Conservation (phyloP, 2,329 filamentous ascomycete genomes). For the Colletotrichum chrysophilum region DNA sequence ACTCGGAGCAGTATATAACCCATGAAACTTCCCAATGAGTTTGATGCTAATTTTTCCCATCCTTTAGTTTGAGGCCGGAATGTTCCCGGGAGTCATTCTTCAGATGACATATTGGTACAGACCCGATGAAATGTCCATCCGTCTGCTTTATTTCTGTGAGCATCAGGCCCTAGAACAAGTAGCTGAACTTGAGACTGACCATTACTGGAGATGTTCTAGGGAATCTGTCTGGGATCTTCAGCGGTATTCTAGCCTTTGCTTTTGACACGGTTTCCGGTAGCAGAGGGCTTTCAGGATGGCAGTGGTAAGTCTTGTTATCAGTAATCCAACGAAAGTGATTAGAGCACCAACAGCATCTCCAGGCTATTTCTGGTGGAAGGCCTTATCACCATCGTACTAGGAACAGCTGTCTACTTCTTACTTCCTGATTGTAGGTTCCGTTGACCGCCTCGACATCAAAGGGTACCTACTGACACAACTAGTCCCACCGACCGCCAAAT, state of each 20-base stretch:
- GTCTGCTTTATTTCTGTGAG: slow-evolving; percentile 50
- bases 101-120: slow-evolving; percentile 54
- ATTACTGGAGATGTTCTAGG: slow-evolving; percentile 37
- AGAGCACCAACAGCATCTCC: neutral
- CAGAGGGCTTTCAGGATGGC: slow-evolving; percentile 38
- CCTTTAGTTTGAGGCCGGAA: slow-evolving; percentile 39
- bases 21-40: slow-evolving; percentile 28
- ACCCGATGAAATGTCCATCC: slow-evolving; percentile 50
- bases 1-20: slow-evolving; percentile 38
- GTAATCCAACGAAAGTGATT: neutral
- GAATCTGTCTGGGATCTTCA: slow-evolving; percentile 44
- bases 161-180: neutral
- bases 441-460: slow-evolving; percentile 37
- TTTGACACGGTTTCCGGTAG: slow-evolving; percentile 43
- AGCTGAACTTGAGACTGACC: neutral
- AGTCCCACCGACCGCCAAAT: slow-evolving; percentile 48
- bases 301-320: slow-evolving; percentile 28
- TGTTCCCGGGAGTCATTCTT: slow-evolving; percentile 46
- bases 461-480: slow-evolving; percentile 39
- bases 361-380: slow-evolving; percentile 51
- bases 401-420: slow-evolving; percentile 54
- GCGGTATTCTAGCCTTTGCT: slow-evolving; percentile 47
- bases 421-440: slow-evolving; percentile 53
- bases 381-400: slow-evolving; percentile 48
- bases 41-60: neutral